Percentiles rank a stretch among this genome's conserved stretches.
phyloP scores from a whole-genome alignment of 352 stramenopile genomes.

The Elongisporangium undulatum region DNA sequence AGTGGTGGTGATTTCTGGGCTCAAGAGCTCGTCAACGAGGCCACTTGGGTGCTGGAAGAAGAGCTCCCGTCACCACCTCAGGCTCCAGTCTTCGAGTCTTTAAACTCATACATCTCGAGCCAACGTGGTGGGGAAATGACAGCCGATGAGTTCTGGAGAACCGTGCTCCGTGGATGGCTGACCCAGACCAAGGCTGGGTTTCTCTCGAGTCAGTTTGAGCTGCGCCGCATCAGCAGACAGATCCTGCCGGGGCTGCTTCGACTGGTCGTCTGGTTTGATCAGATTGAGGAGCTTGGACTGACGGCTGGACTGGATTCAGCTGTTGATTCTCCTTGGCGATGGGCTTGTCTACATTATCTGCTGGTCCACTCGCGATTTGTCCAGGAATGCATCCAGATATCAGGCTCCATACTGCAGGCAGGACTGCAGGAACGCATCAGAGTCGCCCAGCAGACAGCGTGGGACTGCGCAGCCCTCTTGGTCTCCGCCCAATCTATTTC shows the following conservation, averaged over 20 bases:
- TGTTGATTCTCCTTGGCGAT: slow-evolving; percentile 14
- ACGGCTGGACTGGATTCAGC: slow-evolving; percentile 2
- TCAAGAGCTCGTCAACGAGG: slow-evolving; percentile 12
- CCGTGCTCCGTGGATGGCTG: slow-evolving; percentile 33
- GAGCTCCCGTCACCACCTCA: background rate
- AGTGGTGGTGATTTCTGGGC: slow-evolving; percentile 12
- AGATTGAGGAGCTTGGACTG: slow-evolving; percentile 18
- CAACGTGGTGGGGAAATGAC: background rate
- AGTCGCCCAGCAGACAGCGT: slow-evolving; percentile 7
- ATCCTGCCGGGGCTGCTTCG: slow-evolving; percentile 48
- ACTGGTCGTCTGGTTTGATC: slow-evolving; percentile 41
- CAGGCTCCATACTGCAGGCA: background rate
- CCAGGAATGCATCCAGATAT: slow-evolving; percentile 12
- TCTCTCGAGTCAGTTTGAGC: slow-evolving; percentile 55
- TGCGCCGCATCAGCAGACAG: slow-evolving; percentile 58
- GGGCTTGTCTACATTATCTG: slow-evolving; percentile 31
- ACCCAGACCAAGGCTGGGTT: slow-evolving; percentile 36
- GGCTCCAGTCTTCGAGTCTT: slow-evolving; percentile 9
- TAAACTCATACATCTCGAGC: slow-evolving; percentile 13
- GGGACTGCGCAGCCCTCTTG: slow-evolving; percentile 4
- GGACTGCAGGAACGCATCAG: background rate
- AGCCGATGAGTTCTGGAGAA: slow-evolving; percentile 21
- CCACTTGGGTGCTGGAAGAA: slow-evolving; percentile 36
- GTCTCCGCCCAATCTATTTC: background rate
- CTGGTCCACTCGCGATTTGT: slow-evolving; percentile 41